phyloP scores from a whole-genome alignment of 1,139 yeast species.

The Debaryomyces nepalensis region DNA sequence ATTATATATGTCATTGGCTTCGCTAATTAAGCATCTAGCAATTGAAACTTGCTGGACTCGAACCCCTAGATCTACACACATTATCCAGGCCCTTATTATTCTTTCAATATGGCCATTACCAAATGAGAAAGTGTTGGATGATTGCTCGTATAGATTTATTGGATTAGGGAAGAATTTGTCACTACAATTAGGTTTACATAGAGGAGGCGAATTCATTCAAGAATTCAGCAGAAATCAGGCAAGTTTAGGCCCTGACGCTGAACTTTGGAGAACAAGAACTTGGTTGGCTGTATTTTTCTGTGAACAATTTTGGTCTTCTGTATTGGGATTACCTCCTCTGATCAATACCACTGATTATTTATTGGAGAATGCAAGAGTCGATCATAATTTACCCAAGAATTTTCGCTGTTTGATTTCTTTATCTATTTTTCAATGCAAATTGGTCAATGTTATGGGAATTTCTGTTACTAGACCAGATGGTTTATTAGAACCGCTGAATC shows the following conservation, averaged over 20 bases:
- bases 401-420: constrained; percentile 75
- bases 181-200: constrained; percentile 87
- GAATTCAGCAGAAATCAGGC: constrained; percentile 93
- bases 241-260: constrained; percentile 82
- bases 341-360: constrained; percentile 79
- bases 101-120: constrained; percentile 93
- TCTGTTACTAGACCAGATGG: constrained; percentile 92
- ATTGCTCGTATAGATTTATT: constrained; percentile 85
- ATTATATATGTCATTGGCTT: constrained; percentile 73
- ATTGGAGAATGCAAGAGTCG: constrained; percentile 77
- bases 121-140: constrained; percentile 89
- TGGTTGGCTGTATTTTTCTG: constrained; percentile 89
- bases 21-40: constrained; percentile 82
- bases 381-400: constrained; percentile 66
- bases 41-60: constrained; percentile 93
- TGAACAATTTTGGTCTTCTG: constrained; percentile 91
- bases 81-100: constrained; percentile 84
- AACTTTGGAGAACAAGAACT: constrained; percentile 90
- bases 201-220: constrained; percentile 85
- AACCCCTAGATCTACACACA: constrained; percentile 93
- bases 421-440: constrained; percentile 81
- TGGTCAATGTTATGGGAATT: constrained; percentile 86
- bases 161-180: constrained; percentile 86
- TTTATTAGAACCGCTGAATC: constrained; percentile 77
- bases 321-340: constrained; percentile 85